phyloP scores from a whole-genome alignment of 345 rosid species.

The Abelmoschus esculentus region DNA sequence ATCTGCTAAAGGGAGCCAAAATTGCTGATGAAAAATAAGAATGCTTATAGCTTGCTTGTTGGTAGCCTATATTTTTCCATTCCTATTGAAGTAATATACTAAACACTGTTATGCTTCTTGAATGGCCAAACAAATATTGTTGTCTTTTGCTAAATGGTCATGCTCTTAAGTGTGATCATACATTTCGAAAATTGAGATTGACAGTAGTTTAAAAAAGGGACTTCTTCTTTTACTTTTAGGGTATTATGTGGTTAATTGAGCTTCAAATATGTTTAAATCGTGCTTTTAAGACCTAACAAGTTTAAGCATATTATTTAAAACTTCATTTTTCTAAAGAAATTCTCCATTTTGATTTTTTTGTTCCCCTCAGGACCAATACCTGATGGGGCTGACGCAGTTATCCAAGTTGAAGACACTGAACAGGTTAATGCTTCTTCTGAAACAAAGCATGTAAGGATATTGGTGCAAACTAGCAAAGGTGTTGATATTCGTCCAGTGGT shows the following conservation, averaged over 20 bases:
- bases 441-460: slow-evolving; percentile 52
- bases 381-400: slow-evolving; percentile 94
- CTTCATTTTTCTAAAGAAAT: neutral
- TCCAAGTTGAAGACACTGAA: slow-evolving; percentile 91
- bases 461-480: slow-evolving; percentile 58
- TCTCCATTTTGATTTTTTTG: neutral
- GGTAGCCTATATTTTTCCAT: neutral
- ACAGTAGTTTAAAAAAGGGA: neutral
- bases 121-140: too few relatives aligned
- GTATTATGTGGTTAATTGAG: too few relatives aligned
- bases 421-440: slow-evolving; percentile 29
- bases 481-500: slow-evolving; percentile 94
- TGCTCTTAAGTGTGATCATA: neutral
- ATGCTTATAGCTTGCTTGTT: neutral
- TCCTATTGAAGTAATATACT: neutral
- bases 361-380: slow-evolving; percentile 70
- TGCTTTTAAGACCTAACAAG: neutral
- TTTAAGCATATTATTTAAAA: neutral
- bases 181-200: neutral
- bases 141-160: neutral
- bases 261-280: too few relatives aligned
- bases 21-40: neutral
- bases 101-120: too few relatives aligned
- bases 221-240: neutral
- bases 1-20: neutral